Evolutionary conservation across 2,329 filamentous ascomycete species (phyloP).

Genomic region (Ophiostoma sp.): DNA sequence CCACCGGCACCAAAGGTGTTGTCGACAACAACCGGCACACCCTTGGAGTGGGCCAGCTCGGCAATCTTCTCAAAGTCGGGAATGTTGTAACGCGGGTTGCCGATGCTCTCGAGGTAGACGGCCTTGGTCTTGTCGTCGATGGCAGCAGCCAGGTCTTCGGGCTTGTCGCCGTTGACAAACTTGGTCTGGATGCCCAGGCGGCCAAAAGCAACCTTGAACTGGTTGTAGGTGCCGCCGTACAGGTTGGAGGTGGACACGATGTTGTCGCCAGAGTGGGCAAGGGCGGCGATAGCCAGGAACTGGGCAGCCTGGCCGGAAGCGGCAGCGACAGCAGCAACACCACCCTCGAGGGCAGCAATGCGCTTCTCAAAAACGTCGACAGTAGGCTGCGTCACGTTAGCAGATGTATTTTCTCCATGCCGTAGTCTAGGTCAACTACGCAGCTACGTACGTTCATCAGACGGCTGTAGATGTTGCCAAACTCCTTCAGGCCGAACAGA

Average conservation of each 20-base stretch:
- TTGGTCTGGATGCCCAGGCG: slow-evolving; percentile 84
- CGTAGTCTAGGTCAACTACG: not conserved
- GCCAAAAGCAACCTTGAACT: slow-evolving; percentile 85
- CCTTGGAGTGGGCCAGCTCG: slow-evolving; percentile 66
- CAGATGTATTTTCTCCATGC: not conserved
- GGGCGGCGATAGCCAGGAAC: slow-evolving; percentile 79
- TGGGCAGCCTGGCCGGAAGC: slow-evolving; percentile 86
- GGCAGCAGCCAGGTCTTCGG: slow-evolving; percentile 69
- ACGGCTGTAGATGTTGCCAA: slow-evolving; percentile 95
- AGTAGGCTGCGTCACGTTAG: slow-evolving; percentile 59
- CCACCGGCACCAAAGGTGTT: slow-evolving; percentile 95
- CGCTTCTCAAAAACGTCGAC: slow-evolving; percentile 96
- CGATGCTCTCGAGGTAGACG: slow-evolving; percentile 85
- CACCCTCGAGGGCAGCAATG: slow-evolving; percentile 90
- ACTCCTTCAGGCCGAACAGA: slow-evolving; percentile 93
- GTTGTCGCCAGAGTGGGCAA: slow-evolving; percentile 87
- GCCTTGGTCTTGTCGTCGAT: slow-evolving; percentile 95
- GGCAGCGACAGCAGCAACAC: slow-evolving; percentile 77
- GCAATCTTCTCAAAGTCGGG: slow-evolving; percentile 85
- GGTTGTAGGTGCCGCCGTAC: slow-evolving; percentile 95
- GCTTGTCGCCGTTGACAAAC: slow-evolving; percentile 75
- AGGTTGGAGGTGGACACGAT: slow-evolving; percentile 86
- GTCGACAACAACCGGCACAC: slow-evolving; percentile 69
- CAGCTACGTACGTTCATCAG: slow-evolving; percentile 65
- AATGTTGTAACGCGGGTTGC: slow-evolving; percentile 89